These are phyloP conservation scores for Dipteronia sinensis DNA, from an alignment of 345 rosid genomes.

Conservation along the genomic window DNA sequence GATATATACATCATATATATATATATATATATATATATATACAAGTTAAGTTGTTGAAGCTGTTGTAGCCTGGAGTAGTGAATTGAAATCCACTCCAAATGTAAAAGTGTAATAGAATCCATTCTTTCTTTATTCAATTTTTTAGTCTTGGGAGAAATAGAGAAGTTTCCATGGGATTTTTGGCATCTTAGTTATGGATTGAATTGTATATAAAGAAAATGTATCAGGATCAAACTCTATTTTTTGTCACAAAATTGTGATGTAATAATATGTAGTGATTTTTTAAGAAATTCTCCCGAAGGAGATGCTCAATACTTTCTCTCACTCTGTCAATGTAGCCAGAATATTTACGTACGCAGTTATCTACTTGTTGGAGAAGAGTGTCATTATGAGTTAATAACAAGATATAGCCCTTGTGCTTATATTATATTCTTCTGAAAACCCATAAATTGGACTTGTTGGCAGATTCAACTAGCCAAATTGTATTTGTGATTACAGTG, in stretches of 20 bases:
- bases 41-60: not conserved
- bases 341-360: no score
- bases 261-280: not conserved
- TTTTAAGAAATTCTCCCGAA: not conserved
- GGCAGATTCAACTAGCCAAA: no score
- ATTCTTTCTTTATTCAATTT: slow-evolving; percentile 1
- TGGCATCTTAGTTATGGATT: not conserved
- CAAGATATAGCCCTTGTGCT: no score
- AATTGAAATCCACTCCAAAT: not conserved
- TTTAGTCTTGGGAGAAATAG: not conserved
- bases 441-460: no score
- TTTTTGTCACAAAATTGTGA: not conserved
- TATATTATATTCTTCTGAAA: no score
- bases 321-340: not conserved
- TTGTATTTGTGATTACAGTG: no score
- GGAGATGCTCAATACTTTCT: not conserved
- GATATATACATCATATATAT: not conserved
- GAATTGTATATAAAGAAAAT: slow-evolving; percentile 1
- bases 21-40: not conserved
- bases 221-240: not conserved
- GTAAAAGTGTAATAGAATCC: not conserved
- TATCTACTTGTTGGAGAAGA: not conserved
- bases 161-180: slow-evolving; percentile 2
- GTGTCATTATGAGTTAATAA: not conserved
- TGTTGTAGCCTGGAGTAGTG: not conserved